Base-by-base conservation (phyloP, 805 yeast genomes). In the Blastobotrys muscicola region DNA sequence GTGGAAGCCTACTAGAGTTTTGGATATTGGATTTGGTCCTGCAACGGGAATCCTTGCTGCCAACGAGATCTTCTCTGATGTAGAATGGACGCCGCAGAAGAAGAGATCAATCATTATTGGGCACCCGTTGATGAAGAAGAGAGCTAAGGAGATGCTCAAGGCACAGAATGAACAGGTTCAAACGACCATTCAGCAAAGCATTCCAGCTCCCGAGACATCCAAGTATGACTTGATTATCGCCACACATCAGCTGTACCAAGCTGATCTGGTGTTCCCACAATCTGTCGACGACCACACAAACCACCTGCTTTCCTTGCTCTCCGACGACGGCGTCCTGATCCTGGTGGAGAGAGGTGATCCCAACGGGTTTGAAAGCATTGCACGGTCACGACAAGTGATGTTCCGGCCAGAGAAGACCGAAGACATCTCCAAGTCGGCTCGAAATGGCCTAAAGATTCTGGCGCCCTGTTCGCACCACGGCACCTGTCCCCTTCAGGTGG, bases 381-480 rank as follows among this genome's bases (percentile, higher is more conserved):
- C 95, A 0, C 70, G 96, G 43, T 96, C 97, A 3, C 71, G 98
- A 55, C 96, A 90, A 59, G 65, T 85, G 3, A 76, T 86, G 74
- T 66, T 90, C n/a, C 76, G 97, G 52, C 96, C 97, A 0, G 94
- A 59, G 30, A 62, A 56, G 26, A 52, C 47, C 4, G 50, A 47
- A 3, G 52, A 53, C 4, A 54, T 64, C 20, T 65, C 56, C 36
- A 51, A 61, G 39, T 23, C 34, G 1, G 56, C 54, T 8, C 40
- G 48, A 2, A 70, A 73, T 56, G 80, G 81, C 50, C 55, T 87
- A 41, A 72, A 74, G 34, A 70, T 90, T 7, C 57, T 90, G 13
- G 95, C 95, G 0, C 98, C 98, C 2, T 92, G 97, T 57, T 64
- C 90, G 0, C 97, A 92, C 59, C 95, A 86, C 54, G 75, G 80